These are phyloP conservation scores for Colletotrichum lentis DNA, from an alignment of 2,329 filamentous ascomycete genomes.

Conservation along the genomic window DNA sequence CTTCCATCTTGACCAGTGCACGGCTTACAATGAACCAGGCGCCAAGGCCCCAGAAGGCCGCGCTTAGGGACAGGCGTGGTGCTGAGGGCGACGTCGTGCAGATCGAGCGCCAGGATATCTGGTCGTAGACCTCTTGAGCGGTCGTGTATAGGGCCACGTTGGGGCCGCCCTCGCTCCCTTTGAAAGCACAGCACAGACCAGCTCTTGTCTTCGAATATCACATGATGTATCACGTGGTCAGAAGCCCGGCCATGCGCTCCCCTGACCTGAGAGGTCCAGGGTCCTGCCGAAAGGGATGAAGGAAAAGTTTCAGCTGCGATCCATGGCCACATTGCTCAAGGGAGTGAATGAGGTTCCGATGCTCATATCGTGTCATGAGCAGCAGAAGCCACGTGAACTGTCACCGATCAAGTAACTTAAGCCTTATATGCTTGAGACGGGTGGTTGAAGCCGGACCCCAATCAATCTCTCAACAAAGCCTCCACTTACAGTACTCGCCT, in stretches of 20 bases:
- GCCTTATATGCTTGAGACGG: slow-evolving; percentile 1
- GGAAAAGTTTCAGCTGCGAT: slow-evolving; percentile 29
- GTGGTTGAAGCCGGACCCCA: neutral
- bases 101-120: too few relatives aligned
- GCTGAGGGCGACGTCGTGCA: too few relatives aligned
- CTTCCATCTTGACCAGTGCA: too few relatives aligned
- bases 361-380: slow-evolving; percentile 21
- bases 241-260: neutral
- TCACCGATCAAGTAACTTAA: neutral
- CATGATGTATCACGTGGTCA: neutral
- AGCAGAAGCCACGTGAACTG: neutral
- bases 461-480: neutral
- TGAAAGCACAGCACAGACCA: slow-evolving; percentile 28
- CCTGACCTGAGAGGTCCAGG: slow-evolving; percentile 5
- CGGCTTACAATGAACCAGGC: too few relatives aligned
- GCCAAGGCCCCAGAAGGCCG: too few relatives aligned
- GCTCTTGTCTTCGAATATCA: neutral
- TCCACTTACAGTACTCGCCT: neutral
- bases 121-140: too few relatives aligned
- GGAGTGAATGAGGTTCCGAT: slow-evolving; percentile 14
- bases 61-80: too few relatives aligned
- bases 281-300: slow-evolving; percentile 30
- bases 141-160: too few relatives aligned
- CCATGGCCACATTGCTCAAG: slow-evolving; percentile 25
- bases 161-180: neutral